phyloP scores from a whole-genome alignment of 1,139 yeast species.

The Zygosaccharomyces sapae region DNA sequence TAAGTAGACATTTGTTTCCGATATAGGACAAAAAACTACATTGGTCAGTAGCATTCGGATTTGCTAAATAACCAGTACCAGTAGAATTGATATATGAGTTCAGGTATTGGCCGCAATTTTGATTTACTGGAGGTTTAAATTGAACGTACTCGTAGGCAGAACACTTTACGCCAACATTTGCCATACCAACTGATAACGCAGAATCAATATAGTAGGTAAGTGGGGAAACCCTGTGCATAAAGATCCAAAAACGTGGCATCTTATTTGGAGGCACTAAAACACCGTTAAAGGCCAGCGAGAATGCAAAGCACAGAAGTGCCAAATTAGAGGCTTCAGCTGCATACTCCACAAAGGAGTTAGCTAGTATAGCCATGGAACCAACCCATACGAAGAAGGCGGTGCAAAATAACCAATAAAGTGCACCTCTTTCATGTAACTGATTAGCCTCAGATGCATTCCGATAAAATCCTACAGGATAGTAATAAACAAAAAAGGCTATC shows the following conservation, averaged over 20 bases:
- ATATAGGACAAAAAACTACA: slow-evolving; percentile 52
- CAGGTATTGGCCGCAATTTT: slow-evolving; percentile 55
- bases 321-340: slow-evolving; percentile 73
- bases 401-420: slow-evolving; percentile 57
- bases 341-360: slow-evolving; percentile 49
- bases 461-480: slow-evolving; percentile 75
- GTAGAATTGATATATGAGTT: slow-evolving; percentile 41
- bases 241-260: slow-evolving; percentile 60
- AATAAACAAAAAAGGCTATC: slow-evolving; percentile 66
- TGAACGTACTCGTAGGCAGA: slow-evolving; percentile 43
- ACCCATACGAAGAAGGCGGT: slow-evolving; percentile 55
- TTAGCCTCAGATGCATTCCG: slow-evolving; percentile 55
- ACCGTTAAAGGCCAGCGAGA: slow-evolving; percentile 78
- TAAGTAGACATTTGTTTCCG: slow-evolving; percentile 51
- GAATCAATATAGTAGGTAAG: slow-evolving; percentile 55
- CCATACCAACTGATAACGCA: slow-evolving; percentile 50
- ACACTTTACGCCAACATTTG: slow-evolving; percentile 49
- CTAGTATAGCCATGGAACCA: slow-evolving; percentile 61
- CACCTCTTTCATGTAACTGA: slow-evolving; percentile 56
- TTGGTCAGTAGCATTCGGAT: slow-evolving; percentile 41
- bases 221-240: slow-evolving; percentile 63
- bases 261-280: slow-evolving; percentile 60
- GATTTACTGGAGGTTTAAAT: slow-evolving; percentile 46
- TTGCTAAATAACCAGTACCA: slow-evolving; percentile 54
- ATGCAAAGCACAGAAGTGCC: slow-evolving; percentile 58